Evolutionary conservation across 2,329 filamentous ascomycete genomes (phyloP).

Genomic region (Trichophaea hybrida): DNA sequence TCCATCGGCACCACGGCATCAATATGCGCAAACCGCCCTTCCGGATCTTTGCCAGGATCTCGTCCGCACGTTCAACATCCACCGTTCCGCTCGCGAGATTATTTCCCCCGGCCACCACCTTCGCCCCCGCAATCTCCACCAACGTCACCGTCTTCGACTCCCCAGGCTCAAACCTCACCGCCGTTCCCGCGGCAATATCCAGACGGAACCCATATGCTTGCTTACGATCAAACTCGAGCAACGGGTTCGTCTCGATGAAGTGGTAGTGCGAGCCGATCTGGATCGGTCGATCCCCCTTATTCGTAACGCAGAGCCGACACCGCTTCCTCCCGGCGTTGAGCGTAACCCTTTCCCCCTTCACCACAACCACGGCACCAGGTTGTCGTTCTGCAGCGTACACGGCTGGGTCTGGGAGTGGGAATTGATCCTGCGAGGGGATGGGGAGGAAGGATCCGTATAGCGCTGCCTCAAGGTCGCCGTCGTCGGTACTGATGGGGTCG

Average conservation of each 20-base stretch:
- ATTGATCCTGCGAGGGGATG: conserved; percentile 52
- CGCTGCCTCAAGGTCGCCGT: conserved; percentile 73
- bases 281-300: conserved; percentile 65
- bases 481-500: conserved; percentile 70
- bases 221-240: conserved; percentile 73
- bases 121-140: conserved; percentile 72
- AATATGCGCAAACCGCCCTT: conserved; percentile 63
- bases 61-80: conserved; percentile 46
- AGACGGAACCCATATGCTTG: conserved; percentile 72
- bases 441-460: conserved; percentile 87
- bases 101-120: conserved; percentile 74
- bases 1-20: conserved; percentile 45
- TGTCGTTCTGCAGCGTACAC: conserved; percentile 49
- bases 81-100: conserved; percentile 58
- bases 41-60: conserved; percentile 54
- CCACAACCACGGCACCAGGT: conserved; percentile 71
- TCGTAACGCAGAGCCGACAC: conserved; percentile 62
- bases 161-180: conserved; percentile 84
- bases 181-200: conserved; percentile 82
- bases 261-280: conserved; percentile 84
- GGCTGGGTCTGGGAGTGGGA: conserved; percentile 47
- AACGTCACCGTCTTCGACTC: conserved; percentile 80
- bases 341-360: conserved; percentile 44
- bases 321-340: conserved; percentile 63
- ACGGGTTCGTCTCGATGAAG: conserved; percentile 86